phyloP scores from a whole-genome alignment of 768 basidiomycete genomes.

The Russula compacta region DNA sequence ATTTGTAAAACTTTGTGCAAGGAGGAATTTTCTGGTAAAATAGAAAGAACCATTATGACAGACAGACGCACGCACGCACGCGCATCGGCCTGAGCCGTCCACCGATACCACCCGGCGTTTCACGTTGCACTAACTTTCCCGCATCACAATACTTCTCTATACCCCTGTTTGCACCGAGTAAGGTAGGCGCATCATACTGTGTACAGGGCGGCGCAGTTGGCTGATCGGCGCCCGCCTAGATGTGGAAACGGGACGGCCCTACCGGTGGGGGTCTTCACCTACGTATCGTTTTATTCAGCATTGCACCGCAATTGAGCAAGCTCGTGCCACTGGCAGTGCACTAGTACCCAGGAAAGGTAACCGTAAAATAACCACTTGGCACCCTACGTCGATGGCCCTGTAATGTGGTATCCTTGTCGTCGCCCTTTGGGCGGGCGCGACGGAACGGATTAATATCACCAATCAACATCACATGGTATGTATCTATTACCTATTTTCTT shows the following conservation, averaged over 20 bases:
- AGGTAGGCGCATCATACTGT: background rate
- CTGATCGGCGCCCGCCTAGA: background rate
- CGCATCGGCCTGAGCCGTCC: background rate
- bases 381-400: background rate
- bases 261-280: no score
- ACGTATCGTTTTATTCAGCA: slow-evolving; percentile 3
- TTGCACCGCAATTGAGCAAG: background rate
- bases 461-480: background rate
- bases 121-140: background rate
- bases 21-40: background rate
- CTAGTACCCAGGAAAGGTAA: background rate
- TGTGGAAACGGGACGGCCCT: background rate
- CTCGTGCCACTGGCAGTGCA: no score
- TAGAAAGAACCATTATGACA: background rate
- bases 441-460: background rate
- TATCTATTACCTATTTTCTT: background rate
- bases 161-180: no score
- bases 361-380: no score
- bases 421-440: background rate
- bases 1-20: background rate
- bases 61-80: no score
- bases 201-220: background rate
- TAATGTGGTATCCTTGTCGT: background rate
- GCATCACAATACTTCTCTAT: no score
- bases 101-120: slow-evolving; percentile 10